Conservation (phyloP, 805 yeast genomes). For the Sungouiozyma ichnusensis region DNA sequence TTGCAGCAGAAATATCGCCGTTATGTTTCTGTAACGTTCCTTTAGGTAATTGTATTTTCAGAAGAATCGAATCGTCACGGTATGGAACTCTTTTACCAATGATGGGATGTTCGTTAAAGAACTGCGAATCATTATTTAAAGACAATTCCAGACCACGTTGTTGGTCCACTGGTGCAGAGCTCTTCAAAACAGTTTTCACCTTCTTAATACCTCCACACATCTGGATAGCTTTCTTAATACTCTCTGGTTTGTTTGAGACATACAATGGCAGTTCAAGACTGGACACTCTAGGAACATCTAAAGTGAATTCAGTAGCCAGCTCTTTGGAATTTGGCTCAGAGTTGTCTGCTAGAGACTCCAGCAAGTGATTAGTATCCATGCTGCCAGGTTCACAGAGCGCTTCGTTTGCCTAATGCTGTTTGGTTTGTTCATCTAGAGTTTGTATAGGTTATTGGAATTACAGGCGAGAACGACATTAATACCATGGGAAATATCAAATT, state of each 20-base stretch:
- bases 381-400: no score
- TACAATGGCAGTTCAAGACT: constrained; percentile 72
- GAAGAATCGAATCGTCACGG: constrained; percentile 44
- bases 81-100: constrained; percentile 38
- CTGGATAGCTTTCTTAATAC: constrained; percentile 50
- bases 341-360: neutral
- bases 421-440: no score
- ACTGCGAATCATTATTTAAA: constrained; percentile 28
- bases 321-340: neutral
- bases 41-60: constrained; percentile 54
- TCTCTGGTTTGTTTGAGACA: constrained; percentile 35
- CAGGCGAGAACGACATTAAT: no score
- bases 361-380: neutral
- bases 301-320: constrained; percentile 43
- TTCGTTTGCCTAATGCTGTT: no score
- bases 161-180: constrained; percentile 16
- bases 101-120: constrained; percentile 49
- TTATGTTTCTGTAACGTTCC: constrained; percentile 34
- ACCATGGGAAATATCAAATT: no score
- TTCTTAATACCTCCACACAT: constrained; percentile 56
- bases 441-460: no score
- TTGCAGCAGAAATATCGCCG: constrained; percentile 35
- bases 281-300: constrained; percentile 65
- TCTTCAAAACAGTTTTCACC: constrained; percentile 26
- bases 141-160: constrained; percentile 23